Base-by-base conservation (phyloP, 2,329 filamentous ascomycete species). In the Fusarium aywerte region DNA sequence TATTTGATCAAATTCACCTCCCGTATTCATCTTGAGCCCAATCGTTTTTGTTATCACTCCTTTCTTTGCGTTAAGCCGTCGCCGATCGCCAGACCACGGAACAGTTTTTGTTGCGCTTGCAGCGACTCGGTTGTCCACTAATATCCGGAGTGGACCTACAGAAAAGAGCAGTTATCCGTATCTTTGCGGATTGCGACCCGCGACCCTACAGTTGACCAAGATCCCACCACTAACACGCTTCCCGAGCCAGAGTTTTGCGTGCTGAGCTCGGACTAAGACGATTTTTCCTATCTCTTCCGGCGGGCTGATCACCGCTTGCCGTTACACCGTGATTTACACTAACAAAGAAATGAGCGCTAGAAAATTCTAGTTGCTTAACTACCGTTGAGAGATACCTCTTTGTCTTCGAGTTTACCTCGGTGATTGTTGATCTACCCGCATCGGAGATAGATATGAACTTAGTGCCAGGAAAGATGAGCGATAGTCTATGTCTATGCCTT, bases 141-240 rank as follows among this genome's bases (percentile, higher is more conserved):
- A 58, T 33, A 50, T 31, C 20, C 21, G 48, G 48, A 31, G 39
- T 55, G 44, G 18, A 47, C 51, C 59, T 65, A 57, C 42, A 43
- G 29, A 57, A 39, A 32, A 51, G 32, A 39, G 21, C 27, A 52
- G 31, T 36, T 36, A 20, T 36, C 16, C 55, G 40, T 50, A 35
- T 33, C 35, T 48, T 44, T 53, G 49, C 45, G 58, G 48, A 56
- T 42, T 50, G 57, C 40, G 45, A 49, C 50, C 53, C 45, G 29
- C 39, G 44, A 54, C 32, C 31, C 16, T 38, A 15, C 44, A 54
- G 56, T 61, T 20, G 32, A 68, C 33, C 35, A 44, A 38, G n/a
- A 42, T 36, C 42, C 65, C 58, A 55, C 58, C 61, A 65, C 55
- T 35, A 57, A 40, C 45, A 50, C 23, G 42, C 31, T 50, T 31